Percentiles rank a stretch among this genome's conserved stretches.
phyloP scores from a whole-genome alignment of 2,329 filamentous ascomycete species.

The Hypoxylon sp. region DNA sequence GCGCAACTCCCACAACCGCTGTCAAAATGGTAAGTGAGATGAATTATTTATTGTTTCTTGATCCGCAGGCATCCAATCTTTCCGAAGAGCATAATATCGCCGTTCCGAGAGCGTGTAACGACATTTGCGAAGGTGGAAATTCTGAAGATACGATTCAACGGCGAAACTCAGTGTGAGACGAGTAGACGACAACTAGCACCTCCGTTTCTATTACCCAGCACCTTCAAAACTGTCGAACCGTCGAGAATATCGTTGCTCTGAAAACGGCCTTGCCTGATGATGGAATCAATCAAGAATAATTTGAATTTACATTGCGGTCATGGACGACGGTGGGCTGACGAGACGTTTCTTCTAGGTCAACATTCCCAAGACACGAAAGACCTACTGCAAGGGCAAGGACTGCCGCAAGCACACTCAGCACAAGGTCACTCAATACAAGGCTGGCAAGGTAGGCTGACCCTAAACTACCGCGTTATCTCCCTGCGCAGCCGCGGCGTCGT shows the following conservation, averaged over 20 bases:
- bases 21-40: constrained; percentile 65
- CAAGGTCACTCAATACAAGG: constrained; percentile 93
- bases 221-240: background rate
- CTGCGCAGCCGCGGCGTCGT: constrained; percentile 4
- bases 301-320: constrained; percentile 15
- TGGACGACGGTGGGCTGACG: constrained; percentile 28
- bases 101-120: constrained; percentile 1
- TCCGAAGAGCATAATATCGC: background rate
- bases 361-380: constrained; percentile 97
- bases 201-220: constrained; percentile 1
- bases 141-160: constrained; percentile 4
- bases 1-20: constrained; percentile 61
- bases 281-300: constrained; percentile 10
- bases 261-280: background rate
- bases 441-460: constrained; percentile 36
- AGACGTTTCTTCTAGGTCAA: constrained; percentile 77
- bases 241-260: constrained; percentile 1
- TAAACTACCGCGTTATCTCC: constrained; percentile 10
- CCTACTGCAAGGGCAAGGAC: constrained; percentile 97
- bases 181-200: constrained; percentile 1
- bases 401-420: constrained; percentile 93
- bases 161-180: constrained; percentile 16
- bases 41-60: constrained; percentile 46
- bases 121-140: constrained; percentile 21
- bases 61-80: constrained; percentile 27